Conservation (phyloP, 257 asterid genomes). For the Ballota nigra region DNA sequence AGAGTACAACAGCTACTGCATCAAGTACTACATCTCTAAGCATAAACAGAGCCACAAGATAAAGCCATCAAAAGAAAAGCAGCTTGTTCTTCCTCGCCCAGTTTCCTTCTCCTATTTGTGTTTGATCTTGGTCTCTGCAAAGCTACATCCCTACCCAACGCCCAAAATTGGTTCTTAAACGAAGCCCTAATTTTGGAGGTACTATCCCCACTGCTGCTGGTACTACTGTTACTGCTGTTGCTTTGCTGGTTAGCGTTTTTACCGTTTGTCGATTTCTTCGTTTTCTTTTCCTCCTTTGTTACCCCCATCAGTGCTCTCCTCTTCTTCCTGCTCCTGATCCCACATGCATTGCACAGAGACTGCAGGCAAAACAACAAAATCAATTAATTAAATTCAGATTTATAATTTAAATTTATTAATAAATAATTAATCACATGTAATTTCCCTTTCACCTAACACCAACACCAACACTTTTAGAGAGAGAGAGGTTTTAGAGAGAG, state of each 20-base stretch:
- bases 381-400: neutral
- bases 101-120: conserved; percentile 53
- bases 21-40: conserved; percentile 39
- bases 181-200: conserved; percentile 36
- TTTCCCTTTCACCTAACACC: neutral
- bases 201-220: conserved; percentile 61
- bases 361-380: conserved; percentile 38
- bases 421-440: neutral
- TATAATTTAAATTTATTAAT: neutral
- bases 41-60: conserved; percentile 87
- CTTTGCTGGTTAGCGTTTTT: conserved; percentile 26
- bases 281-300: conserved; percentile 63
- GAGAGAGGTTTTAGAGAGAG: neutral
- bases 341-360: conserved; percentile 97
- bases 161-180: conserved; percentile 46
- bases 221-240: conserved; percentile 38
- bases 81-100: conserved; percentile 90
- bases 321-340: conserved; percentile 90
- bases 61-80: conserved; percentile 83
- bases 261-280: conserved; percentile 45
- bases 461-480: neutral
- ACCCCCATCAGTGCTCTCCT: conserved; percentile 78
- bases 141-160: conserved; percentile 64
- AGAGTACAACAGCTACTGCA: conserved; percentile 31
- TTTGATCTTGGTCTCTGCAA: conserved; percentile 82